Evolutionary conservation across 495 filamentous ascomycete species (phyloP).

Genomic region (Recurvomyces mirabilis): DNA sequence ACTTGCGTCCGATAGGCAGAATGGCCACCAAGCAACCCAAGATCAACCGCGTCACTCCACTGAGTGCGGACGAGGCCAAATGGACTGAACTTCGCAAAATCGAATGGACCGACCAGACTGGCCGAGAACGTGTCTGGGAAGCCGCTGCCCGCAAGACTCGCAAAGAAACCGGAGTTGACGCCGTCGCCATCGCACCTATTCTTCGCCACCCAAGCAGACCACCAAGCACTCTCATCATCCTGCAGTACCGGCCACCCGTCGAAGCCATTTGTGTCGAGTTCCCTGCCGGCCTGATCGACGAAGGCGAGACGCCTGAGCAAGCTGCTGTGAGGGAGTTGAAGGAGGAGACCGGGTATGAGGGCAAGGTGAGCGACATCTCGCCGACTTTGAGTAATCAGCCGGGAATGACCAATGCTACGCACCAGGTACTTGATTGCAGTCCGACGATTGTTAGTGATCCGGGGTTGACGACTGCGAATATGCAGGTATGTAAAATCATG

Average conservation of each 20-base stretch:
- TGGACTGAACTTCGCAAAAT: constrained; percentile 43
- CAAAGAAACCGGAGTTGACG: constrained; percentile 57
- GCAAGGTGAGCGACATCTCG: constrained; percentile 47
- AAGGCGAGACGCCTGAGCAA: constrained; percentile 63
- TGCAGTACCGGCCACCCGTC: constrained; percentile 80
- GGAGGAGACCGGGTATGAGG: constrained; percentile 90
- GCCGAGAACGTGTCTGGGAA: constrained; percentile 43
- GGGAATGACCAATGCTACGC: constrained; percentile 26
- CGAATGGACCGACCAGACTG: constrained; percentile 41
- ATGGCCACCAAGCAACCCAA: constrained; percentile 29
- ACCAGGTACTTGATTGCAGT: constrained; percentile 20
- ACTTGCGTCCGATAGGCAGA: too few relatives aligned
- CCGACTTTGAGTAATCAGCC: constrained; percentile 35
- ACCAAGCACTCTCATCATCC: constrained; percentile 52
- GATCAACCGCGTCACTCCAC: constrained; percentile 36
- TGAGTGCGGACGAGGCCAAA: constrained; percentile 37
- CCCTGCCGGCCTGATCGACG: constrained; percentile 78
- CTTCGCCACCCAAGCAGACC: constrained; percentile 60
- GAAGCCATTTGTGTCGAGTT: constrained; percentile 70
- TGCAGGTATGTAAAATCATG: constrained; percentile 23
- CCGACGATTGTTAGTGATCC: constrained; percentile 22
- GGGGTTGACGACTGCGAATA: constrained; percentile 29
- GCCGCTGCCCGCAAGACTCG: constrained; percentile 43
- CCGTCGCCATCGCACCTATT: constrained; percentile 83
- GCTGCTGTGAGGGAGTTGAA: constrained; percentile 80